phyloP scores from a whole-genome alignment of 495 filamentous ascomycete genomes.

The Penicillium salamii region DNA sequence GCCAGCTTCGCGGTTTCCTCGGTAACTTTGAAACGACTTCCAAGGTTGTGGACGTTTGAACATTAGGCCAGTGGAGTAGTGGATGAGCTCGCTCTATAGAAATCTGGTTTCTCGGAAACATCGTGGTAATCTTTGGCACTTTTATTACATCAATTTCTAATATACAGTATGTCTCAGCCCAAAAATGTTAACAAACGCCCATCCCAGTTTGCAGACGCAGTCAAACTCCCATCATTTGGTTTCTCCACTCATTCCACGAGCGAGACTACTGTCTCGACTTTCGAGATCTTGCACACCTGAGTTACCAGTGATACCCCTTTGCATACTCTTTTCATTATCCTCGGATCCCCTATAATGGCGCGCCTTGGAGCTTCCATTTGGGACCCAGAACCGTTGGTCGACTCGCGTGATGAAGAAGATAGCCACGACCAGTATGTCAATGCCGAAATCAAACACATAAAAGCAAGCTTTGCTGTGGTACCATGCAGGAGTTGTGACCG shows the following conservation, averaged over 20 bases:
- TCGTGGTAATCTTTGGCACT: no score
- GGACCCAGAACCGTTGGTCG: slow-evolving; percentile 70
- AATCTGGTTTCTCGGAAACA: no score
- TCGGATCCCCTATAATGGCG: slow-evolving; percentile 14
- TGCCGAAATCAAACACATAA: slow-evolving; percentile 73
- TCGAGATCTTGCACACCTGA: background rate
- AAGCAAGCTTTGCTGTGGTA: slow-evolving; percentile 70
- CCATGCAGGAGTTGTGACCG: slow-evolving; percentile 55
- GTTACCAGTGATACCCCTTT: background rate
- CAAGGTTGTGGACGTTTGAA: no score
- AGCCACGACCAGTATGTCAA: slow-evolving; percentile 67
- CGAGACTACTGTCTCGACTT: background rate
- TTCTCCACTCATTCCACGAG: background rate
- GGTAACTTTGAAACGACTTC: no score
- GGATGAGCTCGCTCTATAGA: no score
- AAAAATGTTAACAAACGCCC: no score
- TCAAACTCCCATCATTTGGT: background rate
- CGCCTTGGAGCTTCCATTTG: slow-evolving; percentile 28
- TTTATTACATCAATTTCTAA: no score
- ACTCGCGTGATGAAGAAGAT: slow-evolving; percentile 63
- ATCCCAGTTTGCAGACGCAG: no score
- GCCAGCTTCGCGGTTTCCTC: no score
- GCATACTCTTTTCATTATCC: slow-evolving; percentile 11
- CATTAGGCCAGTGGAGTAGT: no score
- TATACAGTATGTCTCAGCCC: no score